Percentiles rank a stretch among this genome's conserved stretches.
These are phyloP conservation scores for Crotalaria pallida DNA, from an alignment of 306 rosid genomes.

Conservation along the genomic window DNA sequence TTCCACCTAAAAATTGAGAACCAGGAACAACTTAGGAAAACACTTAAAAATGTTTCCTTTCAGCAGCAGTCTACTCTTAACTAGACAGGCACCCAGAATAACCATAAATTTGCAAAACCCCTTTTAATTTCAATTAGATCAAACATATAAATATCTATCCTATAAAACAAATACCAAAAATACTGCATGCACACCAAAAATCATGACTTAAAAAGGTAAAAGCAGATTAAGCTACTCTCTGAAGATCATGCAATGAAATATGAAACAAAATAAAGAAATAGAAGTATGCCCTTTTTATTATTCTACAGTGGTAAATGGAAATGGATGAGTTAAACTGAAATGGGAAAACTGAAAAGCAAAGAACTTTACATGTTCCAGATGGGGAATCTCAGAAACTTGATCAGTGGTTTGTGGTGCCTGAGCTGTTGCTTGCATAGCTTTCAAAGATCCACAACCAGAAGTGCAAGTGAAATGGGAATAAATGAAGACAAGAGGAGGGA, in stretches of 20 bases:
- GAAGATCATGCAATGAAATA: not conserved
- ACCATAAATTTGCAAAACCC: slow-evolving; percentile 24
- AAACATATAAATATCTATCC: not conserved
- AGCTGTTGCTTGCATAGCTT: slow-evolving; percentile 52
- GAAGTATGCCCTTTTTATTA: not conserved
- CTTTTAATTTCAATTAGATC: slow-evolving; percentile 9
- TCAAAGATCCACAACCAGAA: not conserved
- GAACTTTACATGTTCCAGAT: slow-evolving; percentile 20
- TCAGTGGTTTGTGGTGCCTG: slow-evolving; percentile 23
- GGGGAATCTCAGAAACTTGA: slow-evolving; percentile 22
- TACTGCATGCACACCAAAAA: slow-evolving; percentile 12
- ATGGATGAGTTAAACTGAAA: not conserved
- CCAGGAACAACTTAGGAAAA: not conserved
- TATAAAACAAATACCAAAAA: not conserved
- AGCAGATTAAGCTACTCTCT: too few species aligned
- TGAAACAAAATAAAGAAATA: not conserved
- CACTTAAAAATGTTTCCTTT: not conserved
- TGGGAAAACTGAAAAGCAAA: not conserved
- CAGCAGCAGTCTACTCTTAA: slow-evolving; percentile 2
- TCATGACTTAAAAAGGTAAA: not conserved
- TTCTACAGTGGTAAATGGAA: not conserved
- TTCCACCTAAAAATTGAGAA: not conserved
- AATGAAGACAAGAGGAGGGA: not conserved
- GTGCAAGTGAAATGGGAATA: slow-evolving; percentile 5
- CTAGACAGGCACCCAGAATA: not conserved